Conservation (phyloP, 352 stramenopile species). For the Pseudoperonospora humuli region DNA sequence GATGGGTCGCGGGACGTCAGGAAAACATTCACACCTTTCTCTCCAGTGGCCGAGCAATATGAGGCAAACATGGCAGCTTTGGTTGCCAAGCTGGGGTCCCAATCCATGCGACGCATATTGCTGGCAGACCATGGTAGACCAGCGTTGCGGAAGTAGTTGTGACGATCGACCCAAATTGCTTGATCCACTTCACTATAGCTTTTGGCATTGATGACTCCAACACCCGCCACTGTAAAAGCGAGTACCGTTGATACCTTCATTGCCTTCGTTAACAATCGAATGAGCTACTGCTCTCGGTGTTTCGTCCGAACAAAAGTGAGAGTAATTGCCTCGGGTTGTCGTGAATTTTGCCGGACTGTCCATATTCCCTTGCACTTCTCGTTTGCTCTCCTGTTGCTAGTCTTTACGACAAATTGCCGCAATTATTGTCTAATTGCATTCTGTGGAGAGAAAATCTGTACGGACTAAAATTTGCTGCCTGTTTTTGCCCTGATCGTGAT, state of each 20-base stretch:
- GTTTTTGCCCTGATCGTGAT: too few species aligned
- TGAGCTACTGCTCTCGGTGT: constrained; percentile 2
- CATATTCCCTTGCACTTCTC: too few species aligned
- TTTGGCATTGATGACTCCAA: constrained; percentile 10
- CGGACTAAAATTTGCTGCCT: too few species aligned
- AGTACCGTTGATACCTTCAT: constrained; percentile 20
- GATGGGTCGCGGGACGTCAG: constrained; percentile 16
- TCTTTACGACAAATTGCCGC: background rate
- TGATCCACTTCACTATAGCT: constrained; percentile 27
- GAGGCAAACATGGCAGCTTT: constrained; percentile 30
- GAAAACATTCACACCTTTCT: constrained; percentile 37
- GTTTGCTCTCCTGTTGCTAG: too few species aligned
- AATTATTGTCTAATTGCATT: background rate
- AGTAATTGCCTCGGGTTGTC: constrained; percentile 8
- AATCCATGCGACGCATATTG: constrained; percentile 56
- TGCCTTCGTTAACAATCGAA: background rate
- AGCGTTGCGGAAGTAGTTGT: constrained; percentile 68
- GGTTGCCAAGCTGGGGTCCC: constrained; percentile 38
- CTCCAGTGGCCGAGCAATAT: constrained; percentile 26
- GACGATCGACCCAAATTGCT: constrained; percentile 55
- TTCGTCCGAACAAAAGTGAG: constrained; percentile 3
- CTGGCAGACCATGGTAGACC: constrained; percentile 47
- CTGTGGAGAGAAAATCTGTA: too few species aligned
- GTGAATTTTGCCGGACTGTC: background rate
- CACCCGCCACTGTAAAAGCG: background rate